phyloP scores from a whole-genome alignment of 1,139 yeast genomes.

The Candida sp. region DNA sequence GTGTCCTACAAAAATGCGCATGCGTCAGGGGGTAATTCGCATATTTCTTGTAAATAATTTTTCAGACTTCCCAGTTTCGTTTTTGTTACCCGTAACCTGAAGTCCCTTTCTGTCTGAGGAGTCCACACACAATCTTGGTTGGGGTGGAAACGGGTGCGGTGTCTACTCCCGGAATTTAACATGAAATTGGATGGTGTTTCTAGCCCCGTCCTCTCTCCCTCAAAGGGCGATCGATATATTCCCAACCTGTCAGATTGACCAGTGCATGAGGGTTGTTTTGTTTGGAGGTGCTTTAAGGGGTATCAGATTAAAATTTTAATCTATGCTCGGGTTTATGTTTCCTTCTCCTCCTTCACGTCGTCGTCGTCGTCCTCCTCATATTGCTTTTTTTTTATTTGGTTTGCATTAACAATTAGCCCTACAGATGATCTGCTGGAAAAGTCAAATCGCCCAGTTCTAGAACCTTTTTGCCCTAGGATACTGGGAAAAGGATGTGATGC shows the following conservation, averaged over 20 bases:
- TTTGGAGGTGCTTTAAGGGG: neutral
- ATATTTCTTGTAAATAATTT: neutral
- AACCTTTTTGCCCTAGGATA: neutral
- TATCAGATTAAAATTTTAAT: neutral
- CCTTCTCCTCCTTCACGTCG: neutral
- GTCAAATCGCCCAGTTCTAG: neutral
- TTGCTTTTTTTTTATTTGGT: neutral
- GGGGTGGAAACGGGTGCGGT: neutral
- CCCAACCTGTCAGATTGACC: neutral
- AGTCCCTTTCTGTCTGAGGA: neutral
- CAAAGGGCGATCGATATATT: no score
- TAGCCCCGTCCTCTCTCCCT: neutral
- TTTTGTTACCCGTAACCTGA: neutral
- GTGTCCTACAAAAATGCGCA: neutral
- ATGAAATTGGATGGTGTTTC: neutral
- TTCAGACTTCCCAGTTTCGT: neutral
- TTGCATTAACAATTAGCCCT: neutral
- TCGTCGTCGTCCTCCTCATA: neutral
- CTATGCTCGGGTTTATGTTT: neutral
- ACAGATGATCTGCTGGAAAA: constrained; percentile 1
- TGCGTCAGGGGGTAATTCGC: neutral
- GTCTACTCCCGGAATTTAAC: neutral
- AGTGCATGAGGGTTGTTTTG: neutral
- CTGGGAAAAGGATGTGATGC: neutral
- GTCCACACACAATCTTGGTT: neutral